Evolutionary conservation across 805 yeast genomes (phyloP).

Genomic region (Kuraishia floccosa): DNA sequence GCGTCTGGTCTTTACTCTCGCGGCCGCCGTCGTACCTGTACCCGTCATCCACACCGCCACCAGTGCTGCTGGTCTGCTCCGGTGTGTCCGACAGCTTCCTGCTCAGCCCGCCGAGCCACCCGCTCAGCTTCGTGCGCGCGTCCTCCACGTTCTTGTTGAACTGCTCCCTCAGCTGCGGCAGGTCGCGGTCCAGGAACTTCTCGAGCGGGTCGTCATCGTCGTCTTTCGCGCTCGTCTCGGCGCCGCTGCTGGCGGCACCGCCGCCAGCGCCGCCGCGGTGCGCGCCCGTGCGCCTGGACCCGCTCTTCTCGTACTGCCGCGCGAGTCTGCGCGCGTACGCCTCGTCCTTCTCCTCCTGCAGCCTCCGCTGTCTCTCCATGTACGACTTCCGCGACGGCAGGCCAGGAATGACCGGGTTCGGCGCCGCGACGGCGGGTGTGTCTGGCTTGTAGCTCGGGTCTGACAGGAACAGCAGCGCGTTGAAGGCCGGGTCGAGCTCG

Average conservation of each 20-base stretch:
- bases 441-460: slow-evolving; percentile 59
- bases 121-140: slow-evolving; percentile 61
- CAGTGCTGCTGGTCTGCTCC: slow-evolving; percentile 11
- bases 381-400: slow-evolving; percentile 20
- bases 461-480: slow-evolving; percentile 68
- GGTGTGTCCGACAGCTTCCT: slow-evolving; percentile 23
- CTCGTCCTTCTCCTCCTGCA: slow-evolving; percentile 66
- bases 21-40: too few species aligned
- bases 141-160: slow-evolving; percentile 72
- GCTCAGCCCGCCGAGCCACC: slow-evolving; percentile 66
- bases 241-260: slow-evolving; percentile 6
- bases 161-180: slow-evolving; percentile 52
- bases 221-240: slow-evolving; percentile 15
- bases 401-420: slow-evolving; percentile 14
- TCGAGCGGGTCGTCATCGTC: slow-evolving; percentile 41
- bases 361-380: slow-evolving; percentile 16
- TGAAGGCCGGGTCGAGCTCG: slow-evolving; percentile 74
- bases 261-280: slow-evolving; percentile 8
- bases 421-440: slow-evolving; percentile 23
- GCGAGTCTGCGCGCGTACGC: slow-evolving; percentile 73
- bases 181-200: slow-evolving; percentile 42
- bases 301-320: slow-evolving; percentile 31
- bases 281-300: slow-evolving; percentile 9
- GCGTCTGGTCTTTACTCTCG: too few species aligned
- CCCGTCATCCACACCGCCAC: too few species aligned